These are phyloP conservation scores for Fusarium tjaetaba DNA, from an alignment of 2,329 filamentous ascomycete genomes.

Conservation along the genomic window DNA sequence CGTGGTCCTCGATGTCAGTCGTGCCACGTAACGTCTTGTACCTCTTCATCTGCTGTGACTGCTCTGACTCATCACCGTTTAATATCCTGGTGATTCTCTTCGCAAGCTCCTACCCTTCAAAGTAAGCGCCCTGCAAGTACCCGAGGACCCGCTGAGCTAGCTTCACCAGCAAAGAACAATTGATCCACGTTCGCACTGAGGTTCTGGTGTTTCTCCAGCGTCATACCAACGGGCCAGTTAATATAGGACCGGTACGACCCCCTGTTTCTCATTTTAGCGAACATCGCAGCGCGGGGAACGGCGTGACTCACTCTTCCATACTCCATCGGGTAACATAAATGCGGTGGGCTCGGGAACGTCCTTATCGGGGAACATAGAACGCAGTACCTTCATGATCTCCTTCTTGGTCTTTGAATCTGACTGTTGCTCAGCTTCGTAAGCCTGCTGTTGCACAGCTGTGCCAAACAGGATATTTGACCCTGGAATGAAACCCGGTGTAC, in stretches of 20 bases:
- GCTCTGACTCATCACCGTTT: background rate
- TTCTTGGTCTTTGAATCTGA: slow-evolving; percentile 70
- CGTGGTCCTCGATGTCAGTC: background rate
- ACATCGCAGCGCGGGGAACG: slow-evolving; percentile 54
- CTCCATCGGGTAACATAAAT: slow-evolving; percentile 62
- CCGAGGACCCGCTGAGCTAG: slow-evolving; percentile 74
- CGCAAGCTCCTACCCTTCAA: slow-evolving; percentile 60
- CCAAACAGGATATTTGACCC: slow-evolving; percentile 73
- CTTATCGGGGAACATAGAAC: slow-evolving; percentile 69
- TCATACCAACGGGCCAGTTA: slow-evolving; percentile 73
- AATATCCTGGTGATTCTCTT: slow-evolving; percentile 49
- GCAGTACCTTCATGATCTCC: slow-evolving; percentile 66
- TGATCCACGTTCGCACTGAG: slow-evolving; percentile 69
- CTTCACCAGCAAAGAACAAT: slow-evolving; percentile 72
- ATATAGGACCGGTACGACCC: slow-evolving; percentile 70
- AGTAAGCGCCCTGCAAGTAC: slow-evolving; percentile 71
- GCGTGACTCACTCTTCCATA: slow-evolving; percentile 30
- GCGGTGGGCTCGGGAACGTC: slow-evolving; percentile 67
- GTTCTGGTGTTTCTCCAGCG: slow-evolving; percentile 73
- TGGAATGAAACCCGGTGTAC: slow-evolving; percentile 64
- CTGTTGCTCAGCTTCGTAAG: slow-evolving; percentile 63
- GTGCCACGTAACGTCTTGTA: background rate
- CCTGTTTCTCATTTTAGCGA: slow-evolving; percentile 38
- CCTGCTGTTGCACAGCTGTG: slow-evolving; percentile 50
- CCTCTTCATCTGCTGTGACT: slow-evolving; percentile 8